Evolutionary conservation across 441 rosid species (phyloP), one percentile per base, ranked within the genome.

Genomic region (Viola pubescens): DNA sequence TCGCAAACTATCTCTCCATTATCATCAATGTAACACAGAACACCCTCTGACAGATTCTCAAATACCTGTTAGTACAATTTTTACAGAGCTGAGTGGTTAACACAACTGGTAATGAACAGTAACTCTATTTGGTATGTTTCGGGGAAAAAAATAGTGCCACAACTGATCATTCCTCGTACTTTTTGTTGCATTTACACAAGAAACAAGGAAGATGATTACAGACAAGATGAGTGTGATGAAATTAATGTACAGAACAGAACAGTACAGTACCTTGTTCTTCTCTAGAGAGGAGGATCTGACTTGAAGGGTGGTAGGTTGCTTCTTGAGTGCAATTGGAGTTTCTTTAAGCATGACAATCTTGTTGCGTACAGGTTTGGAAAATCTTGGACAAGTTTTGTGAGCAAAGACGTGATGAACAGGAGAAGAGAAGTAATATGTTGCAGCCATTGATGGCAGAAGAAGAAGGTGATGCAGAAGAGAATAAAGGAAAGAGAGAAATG

Each of bases 1-100:
- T 94, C 97, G 56, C 99, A 94, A 59, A 88, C 73, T 12, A 85
- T 74, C 70, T 90, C 99, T 54, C 97, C 97, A 39, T 54, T 83
- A 6, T 77, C 87, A 70, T 88, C 95, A 48, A 60, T 77, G 49
- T 89, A 82, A 65, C 98, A 92, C 48, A 84, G 67, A 62, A 92
- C 78, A 14, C 98, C 98, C 74, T 81, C 79, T 0, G 79, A 66
- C 41, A 56, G 75, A 67, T 90, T 89, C 83, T 94, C 96, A 37
- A 82, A 94, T 5, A 84, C 82, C 95, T 87, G 79, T 41, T 45
- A 54, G n/a, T n/a, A n/a, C n/a, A n/a, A n/a, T n/a, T n/a, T n/a
- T n/a, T 9, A 26, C 2, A 26, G 34, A 26, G 34, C 34, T 26
- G 34, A 26, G 34, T 26, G 7, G 7, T 55, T 5, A 37, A 56